Evolutionary conservation across 176 grass and related monocot genomes (phyloP), one percentile per base, ranked within the genome.

Genomic region (Urochloa ruziziensis): DNA sequence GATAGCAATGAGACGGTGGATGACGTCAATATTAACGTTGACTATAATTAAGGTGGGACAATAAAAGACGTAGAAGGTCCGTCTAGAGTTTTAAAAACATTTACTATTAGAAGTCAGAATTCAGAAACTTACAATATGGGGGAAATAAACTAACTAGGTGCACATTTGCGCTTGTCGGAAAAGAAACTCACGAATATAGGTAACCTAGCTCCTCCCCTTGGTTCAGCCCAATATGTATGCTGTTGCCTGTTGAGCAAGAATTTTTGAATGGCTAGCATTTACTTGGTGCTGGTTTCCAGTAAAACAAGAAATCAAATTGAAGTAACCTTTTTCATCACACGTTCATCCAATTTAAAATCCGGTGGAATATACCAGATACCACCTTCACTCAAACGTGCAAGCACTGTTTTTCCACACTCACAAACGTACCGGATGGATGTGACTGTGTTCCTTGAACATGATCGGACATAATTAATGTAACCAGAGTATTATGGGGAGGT

Each of bases 381-480:
- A 66, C 15, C 7, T 40, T 19, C 74, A 42, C n/a, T 12, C 15
- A 42, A 77, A 40, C 53, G 34, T 77, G 35, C 54, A 42, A 43
- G 10, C 36, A 28, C 6, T 47, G 35, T 51, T 79, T 61, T 66
- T 15, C 62, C 2, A 7, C 42, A 47, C 42, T 10, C 34, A 53
- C 77, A 52, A 67, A 53, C 9, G 21, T 11, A 18, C 30, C 0
- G 62, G 13, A 53, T 40, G 5, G 39, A 40, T 17, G 23, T 67
- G 62, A 80, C 62, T 4, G 63, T 48, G 49, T 80, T 80, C 63
- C n/a, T 80, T 68, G 78, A 80, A 56, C 63, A 47, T 71, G 44
- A 80, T 46, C 44, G 40, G 27, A 64, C 33, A 36, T 52, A 69
- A 56, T 68, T 68, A 68, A 80, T 82, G 83, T 44, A 86, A 82